Base-by-base conservation (phyloP, 768 basidiomycete genomes). In the Suillus ampliporus region DNA sequence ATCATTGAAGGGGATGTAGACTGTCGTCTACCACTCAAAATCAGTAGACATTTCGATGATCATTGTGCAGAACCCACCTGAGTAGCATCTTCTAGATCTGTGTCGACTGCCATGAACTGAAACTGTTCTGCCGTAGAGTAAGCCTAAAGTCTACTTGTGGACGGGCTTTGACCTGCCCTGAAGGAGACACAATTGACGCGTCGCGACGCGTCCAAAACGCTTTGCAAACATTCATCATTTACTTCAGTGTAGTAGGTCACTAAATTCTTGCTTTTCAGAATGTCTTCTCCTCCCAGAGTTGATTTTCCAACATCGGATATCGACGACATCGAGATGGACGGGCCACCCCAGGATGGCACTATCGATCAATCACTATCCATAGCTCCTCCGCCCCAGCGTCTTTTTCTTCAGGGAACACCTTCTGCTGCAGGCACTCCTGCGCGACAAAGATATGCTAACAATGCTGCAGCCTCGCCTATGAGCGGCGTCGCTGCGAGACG, bases 241-340 rank as follows among this genome's bases (percentile, higher is more conserved):
- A 44, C 62, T 31, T 48, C 67, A 63, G 56, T 43, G 43, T 15
- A 26, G 44, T 40, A 46, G 19, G 4, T 44, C 23, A 5, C 34
- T 31, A n/a, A 53, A 54, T 26, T 58, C 35, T 34, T 34, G 15
- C 17, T 35, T 28, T 31, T 21, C 51, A 46, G 50, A 65, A 89
- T 89, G 88, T 89, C 88, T 9, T 89, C 87, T 46, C 87, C 87
- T 28, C 87, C 87, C 21, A 78, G 82, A 38, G 73, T 89, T 43
- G 86, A 89, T 67, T 89, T 89, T 69, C 88, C 87, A 4, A 80
- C 86, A 1, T 89, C 87, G 6, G 88, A 79, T 52, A 67, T 76
- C 65, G 77, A 89, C 58, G 84, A 86, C 71, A 77, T 84, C 35
- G 77, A 85, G n/a, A 86, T 87, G 85, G 79, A 76, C 34, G 79